Base-by-base conservation (phyloP, 2,329 filamentous ascomycete species). In the Arthrinium puccinioides region DNA sequence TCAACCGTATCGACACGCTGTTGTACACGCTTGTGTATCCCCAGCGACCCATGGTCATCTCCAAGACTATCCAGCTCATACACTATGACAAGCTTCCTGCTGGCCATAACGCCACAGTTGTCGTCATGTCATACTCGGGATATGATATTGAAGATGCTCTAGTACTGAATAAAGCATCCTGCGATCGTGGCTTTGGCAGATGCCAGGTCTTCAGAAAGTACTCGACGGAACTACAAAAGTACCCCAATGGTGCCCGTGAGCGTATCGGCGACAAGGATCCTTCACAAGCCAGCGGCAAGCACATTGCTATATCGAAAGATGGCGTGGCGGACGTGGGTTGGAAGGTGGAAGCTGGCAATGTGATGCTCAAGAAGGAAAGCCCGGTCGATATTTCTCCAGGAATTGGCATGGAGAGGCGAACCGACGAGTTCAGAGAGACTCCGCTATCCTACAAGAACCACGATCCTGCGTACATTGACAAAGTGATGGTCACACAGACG, bases 141-240 rank as follows among this genome's bases (percentile, higher is more conserved):
- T 98, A 98, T 63, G 92, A 98, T 78, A 98, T 98, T 50, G 92
- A 98, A 69, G 92, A 98, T 70, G 92, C 92, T 9, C 72, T 98
- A 14, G 90, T 98, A 3, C 61, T 98, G 43, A 98, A 98, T 69
- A 97, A 96, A 66, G 89, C 88, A 9, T 96, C 89, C 0, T 82
- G 88, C 41, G 94, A 98, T 52, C 79, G 92, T 51, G 94, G 92
- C 5, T 98, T 97, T 53, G 94, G 92, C 31, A 82, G 92, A 25
- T 97, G 92, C 54, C 94, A 98, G 56, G 92, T 97, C n/a, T 90
- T 96, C 72, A 84, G 90, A 49, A 98, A 98, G 62, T 87, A 92
- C 56, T 80, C 82, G 10, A 84, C 87, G 4, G 84, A 87, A 40
- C 69, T 98, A 39, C 89, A 92, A 57, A 84, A 84, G 48, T 97